Base-by-base conservation (phyloP, 805 yeast species). In the Saccharomycopsis olivae region DNA sequence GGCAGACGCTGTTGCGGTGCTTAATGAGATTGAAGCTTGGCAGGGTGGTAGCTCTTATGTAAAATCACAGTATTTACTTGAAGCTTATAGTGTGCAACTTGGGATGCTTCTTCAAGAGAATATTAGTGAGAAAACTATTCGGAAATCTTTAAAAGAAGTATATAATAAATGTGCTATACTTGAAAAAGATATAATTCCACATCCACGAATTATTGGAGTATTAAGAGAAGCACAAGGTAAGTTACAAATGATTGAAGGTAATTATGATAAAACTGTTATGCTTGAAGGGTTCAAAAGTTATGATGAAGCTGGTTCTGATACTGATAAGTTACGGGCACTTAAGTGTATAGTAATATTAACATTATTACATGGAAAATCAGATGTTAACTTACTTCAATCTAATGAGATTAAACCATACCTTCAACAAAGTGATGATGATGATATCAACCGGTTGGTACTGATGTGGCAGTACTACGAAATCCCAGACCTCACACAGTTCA, bases 171-270 rank as follows among this genome's bases (percentile, higher is more conserved):
- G 78, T 0, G 47, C 61, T n/a, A 47, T 56, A 4, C 61, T 77
- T 16, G 68, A 71, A 31, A 29, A 34, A 5, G 63, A 76, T 0
- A 81, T 84, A 2, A 77, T 81, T 2, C 81, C 87, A 1, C 94
- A 85, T 51, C 87, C 94, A 1, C 64, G 69, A 35, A 75, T 80
- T 20, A 63, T 76, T 56, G 95, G 89, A 1, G 70, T 78, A n/a
- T 69, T 84, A 19, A 68, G 74, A 46, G 89, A 83, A 54, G 77
- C 85, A 48, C 84, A 86, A 0, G 94, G 87, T 2, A 69, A 74
- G 39, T 66, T 83, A 47, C 68, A 71, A 36, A 75, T 82, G 67
- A 64, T 70, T 44, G 68, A 71, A 36, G 69, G 68, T 63, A 73
- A 68, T 25, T 56, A 56, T 36, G 86, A 84, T 0, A 62, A 76